Evolutionary conservation across 768 basidiomycete genomes (phyloP), one percentile per base, ranked within the genome.

Genomic region (Xanthoconium stramineum): DNA sequence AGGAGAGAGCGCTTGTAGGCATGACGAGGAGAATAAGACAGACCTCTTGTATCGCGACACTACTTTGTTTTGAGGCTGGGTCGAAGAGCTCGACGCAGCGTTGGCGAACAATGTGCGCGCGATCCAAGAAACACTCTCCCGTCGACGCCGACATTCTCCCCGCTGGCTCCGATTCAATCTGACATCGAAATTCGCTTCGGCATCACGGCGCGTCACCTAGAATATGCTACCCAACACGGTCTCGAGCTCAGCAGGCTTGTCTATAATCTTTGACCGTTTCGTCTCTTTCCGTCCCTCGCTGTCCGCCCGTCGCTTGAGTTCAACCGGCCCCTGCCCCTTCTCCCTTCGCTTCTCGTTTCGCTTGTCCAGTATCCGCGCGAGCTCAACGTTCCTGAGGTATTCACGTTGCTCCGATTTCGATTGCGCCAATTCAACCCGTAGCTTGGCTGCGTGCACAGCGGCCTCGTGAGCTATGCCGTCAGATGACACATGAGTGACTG

Each of bases 301-400:
- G 2, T 59, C 61, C 10, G 10, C 46, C 17, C 17, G 40, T 44
- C 66, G 68, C 56, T 65, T 66, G 38, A 55, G 51, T 24, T 70
- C 64, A 20, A 66, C 8, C 3, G 83, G 75, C 12, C 78, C 80
- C 59, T 82, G 79, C 5, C 83, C 83, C 60, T 76, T 82, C 67
- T 82, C 79, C 56, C 73, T 79, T 66, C 85, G 84, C 68, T 80
- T 83, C 63, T 84, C 81, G 33, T 79, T 83, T n/a, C 90, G 85
- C 68, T 91, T 94, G 60, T 89, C 86, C 62, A 94, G 70, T 40
- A 95, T 85, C 12, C 88, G 83, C 3, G 94, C 95, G 17, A 94
- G 82, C 67, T 98, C 96, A 30, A 99, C 97, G 58, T 97, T 95
- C 69, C 82, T 84, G 51, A 98, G 81, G 72, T 99, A 98, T 37